Evolutionary conservation across 225 moss, liverwort and hornwort genomes (phyloP).

Genomic region (Neckera pumila): DNA sequence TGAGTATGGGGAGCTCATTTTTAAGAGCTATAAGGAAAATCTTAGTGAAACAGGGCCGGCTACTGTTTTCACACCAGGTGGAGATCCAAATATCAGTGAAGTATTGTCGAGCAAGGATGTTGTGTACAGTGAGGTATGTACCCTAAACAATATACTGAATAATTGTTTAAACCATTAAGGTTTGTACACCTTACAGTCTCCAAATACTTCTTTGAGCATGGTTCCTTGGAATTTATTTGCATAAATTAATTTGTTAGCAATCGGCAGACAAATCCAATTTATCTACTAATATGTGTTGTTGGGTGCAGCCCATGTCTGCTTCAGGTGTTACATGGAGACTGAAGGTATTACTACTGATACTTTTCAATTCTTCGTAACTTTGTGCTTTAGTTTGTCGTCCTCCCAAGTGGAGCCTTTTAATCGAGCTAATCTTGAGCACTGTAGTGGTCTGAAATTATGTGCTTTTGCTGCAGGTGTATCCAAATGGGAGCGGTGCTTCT

Average conservation of each 20-base stretch:
- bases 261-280: background rate
- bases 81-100: conserved; percentile 8
- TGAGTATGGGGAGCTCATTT: conserved; percentile 43
- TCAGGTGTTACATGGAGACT: conserved; percentile 52
- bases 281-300: background rate
- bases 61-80: conserved; percentile 4
- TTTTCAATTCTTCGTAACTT: background rate
- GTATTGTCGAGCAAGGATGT: conserved; percentile 23
- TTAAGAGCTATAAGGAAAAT: conserved; percentile 29
- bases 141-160: background rate
- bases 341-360: conserved; percentile 15
- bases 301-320: conserved; percentile 25
- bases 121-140: conserved; percentile 46
- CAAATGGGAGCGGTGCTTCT: conserved; percentile 56
- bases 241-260: background rate
- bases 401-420: background rate
- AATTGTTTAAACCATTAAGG: background rate
- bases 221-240: background rate
- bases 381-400: background rate
- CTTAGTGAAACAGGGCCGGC: conserved; percentile 12
- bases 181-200: background rate
- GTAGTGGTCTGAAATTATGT: background rate
- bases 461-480: conserved; percentile 35
- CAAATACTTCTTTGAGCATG: background rate
- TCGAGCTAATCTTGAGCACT: background rate